phyloP scores from a whole-genome alignment of 1,284 basidiomycete species.

The Abortiporus biennis region DNA sequence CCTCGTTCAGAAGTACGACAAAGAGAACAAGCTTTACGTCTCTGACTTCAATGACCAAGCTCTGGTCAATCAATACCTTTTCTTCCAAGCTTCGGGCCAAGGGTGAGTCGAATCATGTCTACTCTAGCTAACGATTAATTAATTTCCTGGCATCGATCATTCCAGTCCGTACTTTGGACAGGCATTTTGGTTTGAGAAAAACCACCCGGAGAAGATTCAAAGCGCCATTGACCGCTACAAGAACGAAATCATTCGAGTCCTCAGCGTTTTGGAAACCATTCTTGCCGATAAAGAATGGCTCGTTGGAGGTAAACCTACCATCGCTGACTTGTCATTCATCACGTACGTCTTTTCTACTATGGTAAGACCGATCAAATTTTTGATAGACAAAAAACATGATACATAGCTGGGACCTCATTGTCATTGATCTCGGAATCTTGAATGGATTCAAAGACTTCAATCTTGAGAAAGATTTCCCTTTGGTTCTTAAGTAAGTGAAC shows the following conservation, averaged over 20 bases:
- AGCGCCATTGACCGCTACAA: constrained; percentile 23
- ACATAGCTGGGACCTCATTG: constrained; percentile 8
- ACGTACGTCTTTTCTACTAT: no score
- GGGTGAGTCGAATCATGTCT: constrained; percentile 12
- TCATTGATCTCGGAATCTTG: not conserved
- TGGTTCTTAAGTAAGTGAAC: constrained; percentile 1
- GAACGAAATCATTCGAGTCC: constrained; percentile 25
- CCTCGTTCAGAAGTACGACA: constrained; percentile 28
- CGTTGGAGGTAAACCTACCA: constrained; percentile 13
- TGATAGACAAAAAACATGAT: no score
- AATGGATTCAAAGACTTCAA: constrained; percentile 6
- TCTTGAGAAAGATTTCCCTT: constrained; percentile 9
- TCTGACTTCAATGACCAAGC: constrained; percentile 17
- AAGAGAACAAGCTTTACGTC: constrained; percentile 23
- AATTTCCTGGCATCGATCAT: no score
- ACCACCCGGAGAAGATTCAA: constrained; percentile 18
- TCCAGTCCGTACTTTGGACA: constrained; percentile 18
- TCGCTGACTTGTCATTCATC: constrained; percentile 15
- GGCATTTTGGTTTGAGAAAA: constrained; percentile 19
- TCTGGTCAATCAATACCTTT: constrained; percentile 22
- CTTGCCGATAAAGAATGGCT: constrained; percentile 16
- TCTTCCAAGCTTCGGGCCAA: constrained; percentile 27
- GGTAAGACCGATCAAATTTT: no score
- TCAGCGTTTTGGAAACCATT: constrained; percentile 22
- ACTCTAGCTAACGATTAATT: not conserved